A percentile compares a stretch with the other conserved stretches of the same genome.
Conservation (phyloP, 768 basidiomycete genomes). For the Cubamyces sp. region DNA sequence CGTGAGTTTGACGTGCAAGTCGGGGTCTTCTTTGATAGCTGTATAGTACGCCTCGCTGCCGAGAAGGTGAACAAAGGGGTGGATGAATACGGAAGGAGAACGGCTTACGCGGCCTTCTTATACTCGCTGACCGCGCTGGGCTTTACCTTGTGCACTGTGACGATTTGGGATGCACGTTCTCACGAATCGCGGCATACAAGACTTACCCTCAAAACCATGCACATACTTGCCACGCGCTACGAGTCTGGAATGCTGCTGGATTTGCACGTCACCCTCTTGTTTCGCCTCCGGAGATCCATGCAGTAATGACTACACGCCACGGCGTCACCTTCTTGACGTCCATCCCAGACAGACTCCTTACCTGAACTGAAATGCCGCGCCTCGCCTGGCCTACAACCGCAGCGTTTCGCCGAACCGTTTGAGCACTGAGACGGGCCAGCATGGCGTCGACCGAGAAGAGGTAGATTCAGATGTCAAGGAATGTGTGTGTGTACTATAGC, state of each 20-base stretch:
- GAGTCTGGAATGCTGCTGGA: conserved; percentile 82
- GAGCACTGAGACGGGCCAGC: conserved; percentile 31
- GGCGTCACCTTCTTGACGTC: conserved; percentile 29
- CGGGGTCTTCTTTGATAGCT: conserved; percentile 72
- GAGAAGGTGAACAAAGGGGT: conserved; percentile 10
- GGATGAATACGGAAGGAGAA: background rate
- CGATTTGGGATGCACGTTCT: background rate
- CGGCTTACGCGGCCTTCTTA: conserved; percentile 80
- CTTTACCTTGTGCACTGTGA: conserved; percentile 82
- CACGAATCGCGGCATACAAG: conserved; percentile 1
- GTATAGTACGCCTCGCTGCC: conserved; percentile 82
- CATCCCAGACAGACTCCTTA: conserved; percentile 27
- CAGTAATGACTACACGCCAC: conserved; percentile 66
- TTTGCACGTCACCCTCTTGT: conserved; percentile 74
- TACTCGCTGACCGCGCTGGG: conserved; percentile 84
- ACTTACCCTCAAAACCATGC: conserved; percentile 85
- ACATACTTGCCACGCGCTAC: conserved; percentile 95
- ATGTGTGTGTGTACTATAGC: background rate
- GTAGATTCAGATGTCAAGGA: conserved; percentile 12
- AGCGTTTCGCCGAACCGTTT: conserved; percentile 24
- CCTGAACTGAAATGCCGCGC: conserved; percentile 39
- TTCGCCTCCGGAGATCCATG: conserved; percentile 95
- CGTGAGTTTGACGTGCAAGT: conserved; percentile 82
- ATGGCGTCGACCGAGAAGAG: conserved; percentile 20
- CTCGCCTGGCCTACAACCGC: conserved; percentile 18